Base-by-base conservation (phyloP, 495 filamentous ascomycete genomes). In the Penicillium pancosmium region DNA sequence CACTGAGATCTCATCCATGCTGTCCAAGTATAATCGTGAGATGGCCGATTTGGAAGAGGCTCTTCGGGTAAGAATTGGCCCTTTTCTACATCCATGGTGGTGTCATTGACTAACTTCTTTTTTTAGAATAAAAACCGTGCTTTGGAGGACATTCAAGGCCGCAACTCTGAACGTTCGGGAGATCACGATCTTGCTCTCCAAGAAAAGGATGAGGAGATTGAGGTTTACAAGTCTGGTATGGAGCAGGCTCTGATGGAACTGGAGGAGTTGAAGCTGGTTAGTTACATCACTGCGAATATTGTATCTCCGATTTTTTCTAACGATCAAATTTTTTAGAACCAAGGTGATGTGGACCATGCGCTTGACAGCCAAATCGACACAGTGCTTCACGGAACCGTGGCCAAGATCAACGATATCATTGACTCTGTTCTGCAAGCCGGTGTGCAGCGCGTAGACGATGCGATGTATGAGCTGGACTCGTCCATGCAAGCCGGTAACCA, bases 401-500 rank as follows among this genome's bases (percentile, higher is more conserved):
- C 88, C 60, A 96, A 96, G 80, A 91, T 98, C 75, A 93, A 93
- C 80, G 92, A 97, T 53, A 96, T 98, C 59, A 96, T 98, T 65
- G 94, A 98, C 75, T 95, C 94, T 4, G 94, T 98, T 35, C 80
- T 98, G 36, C 92, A 96, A 74, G 86, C 91, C 51, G 95, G 92
- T 68, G 92, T 98, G 53, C 88, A 93, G 73, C 89, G 94, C 40
- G 92, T 98, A 44, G 94, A 98, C 67, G 94, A 98, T 73, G 92
- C 94, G 51, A 76, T 98, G 23, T 98, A 98, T 73, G 94, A 98
- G 73, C 81, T 98, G 25, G 94, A 98, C 71, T 97, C 94, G 5
- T 86, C 89, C 52, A 98, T 96, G 92, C 93, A 97, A 72, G 94
- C 94, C 44, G 94, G 94, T 66, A 98, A 98, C 76, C 93, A 97